Percentiles rank a stretch among this genome's conserved stretches.
These are phyloP conservation scores for Capsella rubella DNA, from an alignment of 441 rosid genomes.

Conservation along the genomic window DNA sequence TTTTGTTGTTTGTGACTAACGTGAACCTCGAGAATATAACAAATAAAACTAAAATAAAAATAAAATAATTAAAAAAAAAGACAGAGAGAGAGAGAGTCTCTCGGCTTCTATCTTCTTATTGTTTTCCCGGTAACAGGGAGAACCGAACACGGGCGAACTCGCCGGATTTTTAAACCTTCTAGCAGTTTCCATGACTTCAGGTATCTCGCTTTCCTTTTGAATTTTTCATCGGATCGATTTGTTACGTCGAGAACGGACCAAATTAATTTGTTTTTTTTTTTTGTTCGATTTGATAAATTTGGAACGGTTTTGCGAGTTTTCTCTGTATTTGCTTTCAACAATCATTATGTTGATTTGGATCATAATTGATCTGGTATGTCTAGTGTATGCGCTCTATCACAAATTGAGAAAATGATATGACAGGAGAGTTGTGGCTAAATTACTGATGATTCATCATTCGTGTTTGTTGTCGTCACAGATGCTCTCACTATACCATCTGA, in stretches of 20 bases:
- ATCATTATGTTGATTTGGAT: background rate
- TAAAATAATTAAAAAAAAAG: background rate
- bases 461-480: constrained; percentile 42
- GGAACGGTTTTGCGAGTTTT: background rate
- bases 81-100: constrained; percentile 4
- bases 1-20: constrained; percentile 18
- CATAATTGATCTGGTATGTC: background rate
- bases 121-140: constrained; percentile 34
- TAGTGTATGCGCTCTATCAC: constrained; percentile 8
- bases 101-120: constrained; percentile 21
- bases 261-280: background rate
- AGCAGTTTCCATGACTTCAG: constrained; percentile 40
- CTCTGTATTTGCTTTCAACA: background rate
- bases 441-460: background rate
- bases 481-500: constrained; percentile 68
- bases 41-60: background rate
- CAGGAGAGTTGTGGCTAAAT: background rate
- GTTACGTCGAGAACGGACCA: background rate
- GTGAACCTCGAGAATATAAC: constrained; percentile 14
- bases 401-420: constrained; percentile 19
- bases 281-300: constrained; percentile 4
- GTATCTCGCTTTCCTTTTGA: constrained; percentile 7
- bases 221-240: constrained; percentile 6
- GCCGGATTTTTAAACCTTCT: constrained; percentile 9
- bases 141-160: constrained; percentile 29